These are phyloP conservation scores for Cordia subcordata DNA, from an alignment of 257 asterid genomes.

Conservation along the genomic window DNA sequence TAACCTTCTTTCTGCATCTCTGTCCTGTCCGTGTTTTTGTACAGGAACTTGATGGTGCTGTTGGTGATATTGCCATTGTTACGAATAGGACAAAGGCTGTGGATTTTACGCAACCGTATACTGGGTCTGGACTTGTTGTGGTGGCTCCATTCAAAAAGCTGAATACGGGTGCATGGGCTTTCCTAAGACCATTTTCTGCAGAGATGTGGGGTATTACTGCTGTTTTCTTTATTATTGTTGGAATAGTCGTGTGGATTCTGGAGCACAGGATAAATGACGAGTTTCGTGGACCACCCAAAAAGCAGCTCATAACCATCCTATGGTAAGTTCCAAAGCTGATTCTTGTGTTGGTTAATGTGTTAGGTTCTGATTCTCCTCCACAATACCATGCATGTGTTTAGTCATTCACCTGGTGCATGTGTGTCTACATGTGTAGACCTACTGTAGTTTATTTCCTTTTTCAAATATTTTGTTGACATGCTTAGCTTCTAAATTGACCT, in stretches of 20 bases:
- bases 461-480: no score
- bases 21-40: neutral
- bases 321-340: constrained; percentile 33
- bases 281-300: constrained; percentile 68
- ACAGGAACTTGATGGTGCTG: constrained; percentile 55
- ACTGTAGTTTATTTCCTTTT: no score
- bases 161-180: constrained; percentile 63
- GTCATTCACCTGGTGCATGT: no score
- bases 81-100: constrained; percentile 44
- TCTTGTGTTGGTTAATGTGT: neutral
- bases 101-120: constrained; percentile 67
- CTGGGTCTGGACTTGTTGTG: constrained; percentile 56
- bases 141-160: constrained; percentile 44
- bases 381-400: no score
- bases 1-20: neutral
- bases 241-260: constrained; percentile 55
- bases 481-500: no score
- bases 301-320: constrained; percentile 52
- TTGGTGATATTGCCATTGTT: constrained; percentile 69
- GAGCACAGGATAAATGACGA: constrained; percentile 68
- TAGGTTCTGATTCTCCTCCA: neutral
- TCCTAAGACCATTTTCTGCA: constrained; percentile 49
- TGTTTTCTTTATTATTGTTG: constrained; percentile 46
- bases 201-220: constrained; percentile 56
- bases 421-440: no score